Conservation (phyloP, 176 grass and related monocot species). For the Oryza coarctata region DNA sequence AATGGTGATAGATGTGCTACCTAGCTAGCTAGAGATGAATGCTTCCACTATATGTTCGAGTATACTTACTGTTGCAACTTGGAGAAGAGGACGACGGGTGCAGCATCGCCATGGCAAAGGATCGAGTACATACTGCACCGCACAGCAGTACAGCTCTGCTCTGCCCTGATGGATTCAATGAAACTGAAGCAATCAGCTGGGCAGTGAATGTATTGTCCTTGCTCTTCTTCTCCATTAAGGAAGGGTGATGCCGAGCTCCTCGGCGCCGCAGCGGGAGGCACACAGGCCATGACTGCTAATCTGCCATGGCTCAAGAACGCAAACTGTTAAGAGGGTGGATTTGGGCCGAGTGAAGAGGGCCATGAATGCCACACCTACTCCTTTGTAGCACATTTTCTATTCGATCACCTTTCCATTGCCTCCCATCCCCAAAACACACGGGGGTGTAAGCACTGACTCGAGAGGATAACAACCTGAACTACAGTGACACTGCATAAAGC, state of each 20-base stretch:
- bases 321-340: slow-evolving; percentile 20
- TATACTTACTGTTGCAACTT: slow-evolving; percentile 12
- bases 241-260: slow-evolving; percentile 36
- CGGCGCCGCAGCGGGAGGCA: slow-evolving; percentile 14
- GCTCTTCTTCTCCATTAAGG: slow-evolving; percentile 46
- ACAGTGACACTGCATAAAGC: slow-evolving; percentile 19
- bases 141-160: neutral
- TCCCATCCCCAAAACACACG: slow-evolving; percentile 40
- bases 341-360: neutral
- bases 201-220: slow-evolving; percentile 40
- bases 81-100: slow-evolving; percentile 15
- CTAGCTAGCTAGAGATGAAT: slow-evolving; percentile 13
- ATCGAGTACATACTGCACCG: neutral
- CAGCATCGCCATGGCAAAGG: neutral
- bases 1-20: slow-evolving; percentile 29
- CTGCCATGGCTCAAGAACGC: slow-evolving; percentile 8
- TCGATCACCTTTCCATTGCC: slow-evolving; percentile 19
- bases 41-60: neutral
- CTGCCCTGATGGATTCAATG: slow-evolving; percentile 41
- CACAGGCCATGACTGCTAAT: slow-evolving; percentile 45
- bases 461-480: slow-evolving; percentile 41
- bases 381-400: slow-evolving; percentile 27
- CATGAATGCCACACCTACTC: slow-evolving; percentile 42
- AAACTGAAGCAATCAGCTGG: slow-evolving; percentile 43
- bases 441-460: slow-evolving; percentile 38